Base-by-base conservation (phyloP, 2,329 filamentous ascomycete genomes). In the Verticillium nubilum region DNA sequence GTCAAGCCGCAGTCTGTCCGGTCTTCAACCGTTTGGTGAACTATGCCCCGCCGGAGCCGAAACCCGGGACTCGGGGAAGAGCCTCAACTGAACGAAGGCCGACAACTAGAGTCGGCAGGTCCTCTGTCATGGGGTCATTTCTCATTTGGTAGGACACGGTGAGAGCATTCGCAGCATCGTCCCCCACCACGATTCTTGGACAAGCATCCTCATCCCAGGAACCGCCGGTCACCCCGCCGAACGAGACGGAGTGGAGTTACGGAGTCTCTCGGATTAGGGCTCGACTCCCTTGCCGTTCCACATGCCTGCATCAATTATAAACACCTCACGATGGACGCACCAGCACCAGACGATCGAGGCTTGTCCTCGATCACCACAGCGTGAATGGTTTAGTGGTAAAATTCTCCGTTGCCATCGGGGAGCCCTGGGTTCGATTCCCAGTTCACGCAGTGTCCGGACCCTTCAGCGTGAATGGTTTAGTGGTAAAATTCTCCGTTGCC, bases 361-460 rank as follows among this genome's bases (percentile, higher is more conserved):
- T 13, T 50, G 42, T 50, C 42, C 19, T 25, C 12, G 42, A 23
- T 23, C 19, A 50, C 10, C 19, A 50, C 42, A 50, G 42, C 42
- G 42, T 50, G 42, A 50, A 50, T 54, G 52, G 52, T 54, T 54
- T 54, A 54, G 52, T 54, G 52, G 52, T 54, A 54, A 54, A 54
- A 54, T 54, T 54, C 52, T 54, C 52, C 52, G 52, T 54, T 54
- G 52, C 52, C 52, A 54, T 54, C 52, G 52, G 52, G 52, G 52
- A 54, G 52, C 52, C 52, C 52, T 54, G 52, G 52, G 52, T 54
- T 54, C 52, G 52, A 54, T 54, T 54, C 52, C 52, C 52, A 54
- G 52, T 27, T 29, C 26, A 53, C 28, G 52, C 52, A 53, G 19
- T 52, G 19, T 26, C 25, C 12, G n/a, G 47, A 25, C 25, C 47